Evolutionary conservation across 1,284 basidiomycete species (phyloP).

Genomic region (Ceratobasidium sp.): DNA sequence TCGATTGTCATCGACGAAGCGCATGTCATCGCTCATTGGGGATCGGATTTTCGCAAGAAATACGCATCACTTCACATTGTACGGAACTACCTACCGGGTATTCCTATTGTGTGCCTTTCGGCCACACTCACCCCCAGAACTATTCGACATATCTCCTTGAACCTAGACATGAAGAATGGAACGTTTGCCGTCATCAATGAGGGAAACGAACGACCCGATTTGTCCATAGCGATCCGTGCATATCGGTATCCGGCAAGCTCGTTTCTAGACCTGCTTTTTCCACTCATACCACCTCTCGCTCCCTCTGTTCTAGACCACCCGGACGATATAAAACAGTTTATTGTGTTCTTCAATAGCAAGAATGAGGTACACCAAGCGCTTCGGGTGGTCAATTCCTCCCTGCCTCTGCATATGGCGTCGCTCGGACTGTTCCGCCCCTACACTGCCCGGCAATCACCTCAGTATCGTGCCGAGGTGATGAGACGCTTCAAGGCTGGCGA

Average conservation of each 20-base stretch:
- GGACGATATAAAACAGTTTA: constrained; percentile 2
- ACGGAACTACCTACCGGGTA: constrained; percentile 54
- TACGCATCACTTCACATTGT: constrained; percentile 55
- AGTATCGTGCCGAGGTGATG: neutral
- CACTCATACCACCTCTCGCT: neutral
- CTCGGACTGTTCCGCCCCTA: neutral
- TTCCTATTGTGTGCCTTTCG: constrained; percentile 56
- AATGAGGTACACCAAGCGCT: constrained; percentile 7
- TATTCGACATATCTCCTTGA: constrained; percentile 51
- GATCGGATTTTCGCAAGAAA: constrained; percentile 56
- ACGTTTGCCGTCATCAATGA: constrained; percentile 48
- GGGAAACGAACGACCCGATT: constrained; percentile 58
- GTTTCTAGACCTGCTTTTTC: constrained; percentile 56
- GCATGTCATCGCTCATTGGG: constrained; percentile 59
- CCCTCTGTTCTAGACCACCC: neutral
- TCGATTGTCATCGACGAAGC: constrained; percentile 58
- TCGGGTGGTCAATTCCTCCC: neutral
- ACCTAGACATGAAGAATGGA: constrained; percentile 52
- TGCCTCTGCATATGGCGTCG: neutral
- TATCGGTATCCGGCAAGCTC: constrained; percentile 56
- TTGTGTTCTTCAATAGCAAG: constrained; percentile 12
- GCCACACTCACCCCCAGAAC: constrained; percentile 56
- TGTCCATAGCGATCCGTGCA: constrained; percentile 56
- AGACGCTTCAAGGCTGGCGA: neutral
- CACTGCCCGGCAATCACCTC: neutral